A percentile compares a stretch with the other conserved stretches of the same genome.
These are phyloP conservation scores for Hypoxylon intermedium DNA, from an alignment of 495 filamentous ascomycete genomes.

Conservation along the genomic window DNA sequence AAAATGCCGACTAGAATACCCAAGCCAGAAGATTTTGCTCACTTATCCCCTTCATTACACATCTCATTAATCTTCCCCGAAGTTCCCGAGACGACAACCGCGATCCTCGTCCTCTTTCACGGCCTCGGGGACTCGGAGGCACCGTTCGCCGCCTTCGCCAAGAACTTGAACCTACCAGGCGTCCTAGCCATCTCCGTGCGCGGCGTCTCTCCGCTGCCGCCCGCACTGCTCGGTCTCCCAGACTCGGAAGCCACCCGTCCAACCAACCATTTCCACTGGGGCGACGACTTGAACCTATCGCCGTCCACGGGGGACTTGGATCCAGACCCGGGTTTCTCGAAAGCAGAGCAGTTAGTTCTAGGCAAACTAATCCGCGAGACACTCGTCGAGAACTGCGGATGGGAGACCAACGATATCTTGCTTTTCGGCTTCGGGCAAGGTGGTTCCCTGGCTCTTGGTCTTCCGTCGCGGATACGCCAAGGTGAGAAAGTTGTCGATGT, in stretches of 20 bases:
- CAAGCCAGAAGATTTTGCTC: slow-evolving; percentile 45
- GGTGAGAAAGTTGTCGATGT: slow-evolving; percentile 43
- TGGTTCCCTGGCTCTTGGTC: slow-evolving; percentile 74
- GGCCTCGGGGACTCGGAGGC: slow-evolving; percentile 81
- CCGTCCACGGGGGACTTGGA: slow-evolving; percentile 69
- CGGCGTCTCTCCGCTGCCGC: slow-evolving; percentile 75
- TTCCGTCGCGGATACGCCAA: slow-evolving; percentile 51
- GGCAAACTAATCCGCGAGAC: slow-evolving; percentile 65
- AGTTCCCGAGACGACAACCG: slow-evolving; percentile 60
- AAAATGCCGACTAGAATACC: slow-evolving; percentile 50
- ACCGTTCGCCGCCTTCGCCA: slow-evolving; percentile 74
- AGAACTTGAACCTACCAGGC: slow-evolving; percentile 78
- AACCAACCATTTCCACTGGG: slow-evolving; percentile 76
- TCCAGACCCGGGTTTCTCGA: slow-evolving; percentile 77
- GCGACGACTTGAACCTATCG: slow-evolving; percentile 82
- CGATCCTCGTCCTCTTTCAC: slow-evolving; percentile 88
- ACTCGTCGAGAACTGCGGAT: slow-evolving; percentile 74
- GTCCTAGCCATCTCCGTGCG: slow-evolving; percentile 79
- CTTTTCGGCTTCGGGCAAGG: slow-evolving; percentile 90
- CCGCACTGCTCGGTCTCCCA: slow-evolving; percentile 65
- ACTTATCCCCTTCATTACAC: slow-evolving; percentile 40
- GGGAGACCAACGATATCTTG: slow-evolving; percentile 70
- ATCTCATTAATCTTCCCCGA: slow-evolving; percentile 45
- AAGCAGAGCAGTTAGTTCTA: slow-evolving; percentile 57
- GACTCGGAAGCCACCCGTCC: slow-evolving; percentile 12